Evolutionary conservation across 352 stramenopile genomes (phyloP).

Genomic region (Globisporangium cystogenes): DNA sequence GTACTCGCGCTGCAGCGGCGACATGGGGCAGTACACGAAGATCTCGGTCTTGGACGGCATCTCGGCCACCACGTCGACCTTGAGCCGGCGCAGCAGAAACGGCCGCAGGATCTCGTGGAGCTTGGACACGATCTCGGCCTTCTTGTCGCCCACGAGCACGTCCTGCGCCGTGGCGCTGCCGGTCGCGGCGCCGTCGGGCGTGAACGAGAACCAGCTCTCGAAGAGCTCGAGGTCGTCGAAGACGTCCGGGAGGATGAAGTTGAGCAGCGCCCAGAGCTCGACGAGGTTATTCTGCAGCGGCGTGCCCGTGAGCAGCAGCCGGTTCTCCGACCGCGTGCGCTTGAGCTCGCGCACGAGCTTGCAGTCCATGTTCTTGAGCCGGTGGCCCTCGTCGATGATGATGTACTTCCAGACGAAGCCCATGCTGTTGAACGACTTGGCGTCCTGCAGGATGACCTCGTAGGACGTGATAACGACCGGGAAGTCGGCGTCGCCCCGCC

Average conservation of each 20-base stretch:
- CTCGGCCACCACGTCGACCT: conserved; percentile 99
- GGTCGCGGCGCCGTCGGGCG: no score
- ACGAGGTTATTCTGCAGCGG: conserved; percentile 95
- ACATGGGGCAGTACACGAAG: no score
- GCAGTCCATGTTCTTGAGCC: conserved; percentile 69
- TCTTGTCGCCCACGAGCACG: no score
- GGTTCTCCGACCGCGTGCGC: conserved; percentile 77
- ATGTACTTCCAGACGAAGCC: conserved; percentile 88
- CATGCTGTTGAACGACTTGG: conserved; percentile 65
- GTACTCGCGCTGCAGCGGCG: conserved; percentile 94
- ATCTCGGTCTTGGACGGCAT: conserved; percentile 99
- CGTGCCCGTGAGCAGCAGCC: conserved; percentile 92
- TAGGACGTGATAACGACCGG: conserved; percentile 92
- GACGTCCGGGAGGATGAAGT: conserved; percentile 93
- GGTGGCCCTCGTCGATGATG: conserved; percentile 85
- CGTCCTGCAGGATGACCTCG: conserved; percentile 92
- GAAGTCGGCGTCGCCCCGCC: conserved; percentile 59
- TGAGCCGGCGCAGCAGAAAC: conserved; percentile 97
- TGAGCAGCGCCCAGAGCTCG: conserved; percentile 93
- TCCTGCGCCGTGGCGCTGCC: no score
- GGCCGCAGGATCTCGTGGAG: conserved; percentile 88
- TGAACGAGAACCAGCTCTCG: conserved; percentile 88
- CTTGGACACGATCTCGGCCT: no score
- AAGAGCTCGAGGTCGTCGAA: conserved; percentile 88
- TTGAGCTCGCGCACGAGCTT: conserved; percentile 43